Evolutionary conservation across 495 filamentous ascomycete genomes (phyloP).

Genomic region (Lasiosphaeris hirsuta): DNA sequence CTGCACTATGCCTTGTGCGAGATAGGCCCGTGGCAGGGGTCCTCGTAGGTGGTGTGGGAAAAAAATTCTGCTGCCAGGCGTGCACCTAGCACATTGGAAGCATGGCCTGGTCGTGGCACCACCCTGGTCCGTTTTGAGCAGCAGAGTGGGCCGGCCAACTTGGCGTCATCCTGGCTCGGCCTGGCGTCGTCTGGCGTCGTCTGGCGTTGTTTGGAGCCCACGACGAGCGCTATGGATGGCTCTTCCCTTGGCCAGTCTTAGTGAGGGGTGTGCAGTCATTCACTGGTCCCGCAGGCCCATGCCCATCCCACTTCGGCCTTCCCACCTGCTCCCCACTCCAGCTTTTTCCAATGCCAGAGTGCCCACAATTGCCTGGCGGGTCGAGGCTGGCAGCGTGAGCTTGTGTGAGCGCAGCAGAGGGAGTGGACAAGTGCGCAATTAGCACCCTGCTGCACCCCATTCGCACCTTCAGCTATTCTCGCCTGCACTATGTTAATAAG

Average conservation of each 20-base stretch:
- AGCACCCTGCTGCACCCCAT: slow-evolving; percentile 8
- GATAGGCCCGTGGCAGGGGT: slow-evolving; percentile 25
- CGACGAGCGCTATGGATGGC: not conserved
- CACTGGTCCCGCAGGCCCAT: no score
- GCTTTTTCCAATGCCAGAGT: not conserved
- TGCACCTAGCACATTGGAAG: slow-evolving; percentile 17
- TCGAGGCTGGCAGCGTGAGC: not conserved
- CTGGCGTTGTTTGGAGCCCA: not conserved
- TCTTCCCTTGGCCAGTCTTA: not conserved
- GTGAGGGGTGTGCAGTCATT: slow-evolving; percentile 11
- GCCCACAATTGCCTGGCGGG: not conserved
- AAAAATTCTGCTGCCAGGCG: slow-evolving; percentile 23
- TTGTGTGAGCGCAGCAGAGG: not conserved
- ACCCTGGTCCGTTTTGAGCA: slow-evolving; percentile 30
- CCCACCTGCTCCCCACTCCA: not conserved
- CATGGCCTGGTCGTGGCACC: slow-evolving; percentile 35
- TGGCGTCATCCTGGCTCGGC: slow-evolving; percentile 21
- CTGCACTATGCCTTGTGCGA: slow-evolving; percentile 29
- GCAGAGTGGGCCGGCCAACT: slow-evolving; percentile 20
- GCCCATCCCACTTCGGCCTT: slow-evolving; percentile 3
- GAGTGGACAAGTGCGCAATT: slow-evolving; percentile 10
- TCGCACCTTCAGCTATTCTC: slow-evolving; percentile 4
- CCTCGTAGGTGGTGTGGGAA: slow-evolving; percentile 20
- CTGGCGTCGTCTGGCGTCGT: slow-evolving; percentile 9
- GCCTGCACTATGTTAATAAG: slow-evolving; percentile 17